phyloP scores from a whole-genome alignment of 768 basidiomycete genomes.

The Termitomyces sp. region DNA sequence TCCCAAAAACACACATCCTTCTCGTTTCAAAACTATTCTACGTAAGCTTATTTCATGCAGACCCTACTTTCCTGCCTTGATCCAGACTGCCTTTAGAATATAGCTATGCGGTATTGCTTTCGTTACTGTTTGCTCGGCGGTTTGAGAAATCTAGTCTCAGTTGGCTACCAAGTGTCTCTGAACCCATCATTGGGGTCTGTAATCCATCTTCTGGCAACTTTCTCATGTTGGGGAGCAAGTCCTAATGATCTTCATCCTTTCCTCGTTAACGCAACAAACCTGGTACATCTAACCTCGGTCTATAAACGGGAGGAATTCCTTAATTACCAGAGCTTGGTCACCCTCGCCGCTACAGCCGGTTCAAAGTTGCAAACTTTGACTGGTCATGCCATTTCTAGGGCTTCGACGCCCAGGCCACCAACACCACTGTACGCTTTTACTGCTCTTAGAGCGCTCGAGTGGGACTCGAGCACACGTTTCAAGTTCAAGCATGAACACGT shows the following conservation, averaged over 20 bases:
- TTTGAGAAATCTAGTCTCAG: not conserved
- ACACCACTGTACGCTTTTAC: constrained; percentile 1
- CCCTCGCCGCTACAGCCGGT: not conserved
- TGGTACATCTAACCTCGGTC: not conserved
- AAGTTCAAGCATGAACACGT: not conserved
- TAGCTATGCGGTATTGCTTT: not conserved
- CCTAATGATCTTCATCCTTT: not conserved
- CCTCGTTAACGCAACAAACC: not conserved
- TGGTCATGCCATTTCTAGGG: not conserved
- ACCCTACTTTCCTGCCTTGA: not conserved
- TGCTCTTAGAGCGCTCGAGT: not conserved
- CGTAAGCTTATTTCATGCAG: not conserved
- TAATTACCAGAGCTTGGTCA: not conserved
- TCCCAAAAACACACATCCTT: not conserved
- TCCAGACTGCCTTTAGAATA: not conserved
- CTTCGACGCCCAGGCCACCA: not conserved
- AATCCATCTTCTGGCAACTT: not conserved
- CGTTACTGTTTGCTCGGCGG: not conserved
- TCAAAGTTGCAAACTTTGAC: constrained; percentile 2
- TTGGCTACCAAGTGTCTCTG: not conserved
- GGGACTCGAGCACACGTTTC: not conserved
- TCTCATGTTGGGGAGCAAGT: not conserved
- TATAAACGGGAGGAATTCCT: not conserved
- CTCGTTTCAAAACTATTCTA: constrained; percentile 6
- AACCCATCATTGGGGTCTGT: not conserved